Evolutionary conservation across 2,329 filamentous ascomycete species (phyloP), one percentile per base, ranked within the genome.

Genomic region (Fusarium fujikuroi): DNA sequence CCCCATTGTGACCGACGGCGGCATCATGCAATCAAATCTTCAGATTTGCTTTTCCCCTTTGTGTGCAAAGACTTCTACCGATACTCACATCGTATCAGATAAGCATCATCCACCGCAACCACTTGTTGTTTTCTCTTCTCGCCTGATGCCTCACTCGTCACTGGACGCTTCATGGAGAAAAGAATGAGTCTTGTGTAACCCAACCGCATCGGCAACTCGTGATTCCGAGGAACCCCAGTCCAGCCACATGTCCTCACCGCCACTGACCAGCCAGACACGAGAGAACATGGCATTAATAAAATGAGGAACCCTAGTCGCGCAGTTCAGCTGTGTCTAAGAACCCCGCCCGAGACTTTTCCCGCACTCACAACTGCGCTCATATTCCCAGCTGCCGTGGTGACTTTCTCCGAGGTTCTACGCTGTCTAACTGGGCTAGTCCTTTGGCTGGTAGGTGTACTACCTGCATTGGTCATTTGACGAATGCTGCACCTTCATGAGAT

Each of bases 351-450:
- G 23, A 28, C 18, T 15, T 50, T 10, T 19, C 9, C 11, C 12
- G 23, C 18, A 7, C 32, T 21, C 32, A 36, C 9, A 4, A 16
- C 7, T 21, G 18, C 12, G 34, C n/a, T 25, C 14, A 25, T 15
- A 3, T 16, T 25, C 19, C 16, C 14, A 16, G 4, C 12, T 25
- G 14, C 9, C 16, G 12, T 19, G 4, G 3, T 36, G 32, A 19
- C n/a, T 37, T 15, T 25, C 34, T 9, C 18, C 5, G 7, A 53
- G 4, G 2, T 19, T 30, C 11, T 37, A 16, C 6, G 16, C n/a
- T 12, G 18, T 16, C 3, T 1, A 9, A 2, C 2, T 9, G 4
- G 50, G 32, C 19, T 37, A 5, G 2, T 28, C 15, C 2, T 21
- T 14, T 16, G 18, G 2, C 14, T 28, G 14, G 7, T 25, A 6